These are phyloP conservation scores for Penicillium occitanis DNA, from an alignment of 2,329 filamentous ascomycete genomes.

Conservation along the genomic window DNA sequence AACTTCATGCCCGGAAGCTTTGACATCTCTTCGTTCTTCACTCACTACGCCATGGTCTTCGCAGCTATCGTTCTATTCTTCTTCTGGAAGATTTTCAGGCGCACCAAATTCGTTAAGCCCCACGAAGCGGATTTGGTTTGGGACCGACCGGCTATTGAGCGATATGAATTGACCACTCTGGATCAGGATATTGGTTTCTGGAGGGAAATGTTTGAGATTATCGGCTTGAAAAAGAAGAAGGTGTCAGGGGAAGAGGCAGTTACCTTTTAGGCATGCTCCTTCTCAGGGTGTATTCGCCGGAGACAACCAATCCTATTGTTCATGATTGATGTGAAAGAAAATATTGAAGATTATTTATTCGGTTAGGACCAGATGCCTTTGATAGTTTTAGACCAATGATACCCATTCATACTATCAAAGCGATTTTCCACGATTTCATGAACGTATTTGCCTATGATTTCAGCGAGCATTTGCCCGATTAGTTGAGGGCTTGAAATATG, in stretches of 20 bases:
- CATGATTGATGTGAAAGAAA: neutral
- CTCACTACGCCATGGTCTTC: slow-evolving; percentile 71
- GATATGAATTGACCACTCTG: slow-evolving; percentile 36
- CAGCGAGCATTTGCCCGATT: neutral
- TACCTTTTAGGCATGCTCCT: neutral
- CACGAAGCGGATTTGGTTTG: slow-evolving; percentile 68
- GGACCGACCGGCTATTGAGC: slow-evolving; percentile 68
- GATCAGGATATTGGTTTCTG: slow-evolving; percentile 20
- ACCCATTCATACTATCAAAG: neutral
- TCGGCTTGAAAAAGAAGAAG: slow-evolving; percentile 11
- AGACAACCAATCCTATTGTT: no score
- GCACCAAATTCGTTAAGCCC: slow-evolving; percentile 55
- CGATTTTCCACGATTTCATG: neutral
- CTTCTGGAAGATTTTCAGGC: slow-evolving; percentile 61
- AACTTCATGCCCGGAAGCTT: slow-evolving; percentile 64
- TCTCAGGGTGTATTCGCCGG: no score
- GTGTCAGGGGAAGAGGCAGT: neutral
- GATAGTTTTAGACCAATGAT: neutral
- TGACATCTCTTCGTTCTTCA: slow-evolving; percentile 71
- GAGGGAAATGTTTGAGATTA: slow-evolving; percentile 10
- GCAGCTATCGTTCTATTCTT: slow-evolving; percentile 67
- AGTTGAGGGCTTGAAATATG: neutral
- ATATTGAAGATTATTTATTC: neutral
- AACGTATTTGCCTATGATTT: neutral
- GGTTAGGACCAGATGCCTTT: neutral